phyloP scores from a whole-genome alignment of 2,329 filamentous ascomycete genomes.

The Neoscytalidium dimidiatum region DNA sequence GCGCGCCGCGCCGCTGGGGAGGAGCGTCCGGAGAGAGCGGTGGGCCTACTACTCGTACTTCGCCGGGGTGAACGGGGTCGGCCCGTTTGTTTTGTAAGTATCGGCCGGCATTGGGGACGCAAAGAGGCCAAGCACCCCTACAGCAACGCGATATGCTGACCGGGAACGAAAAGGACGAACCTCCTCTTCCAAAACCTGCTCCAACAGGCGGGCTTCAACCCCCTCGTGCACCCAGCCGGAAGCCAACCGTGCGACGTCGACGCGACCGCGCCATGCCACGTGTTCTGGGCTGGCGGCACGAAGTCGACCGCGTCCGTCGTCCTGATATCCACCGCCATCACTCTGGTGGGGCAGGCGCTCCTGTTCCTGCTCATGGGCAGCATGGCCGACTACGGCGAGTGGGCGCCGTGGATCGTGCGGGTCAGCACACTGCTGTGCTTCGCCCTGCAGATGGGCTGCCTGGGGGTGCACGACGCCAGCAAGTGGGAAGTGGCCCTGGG shows the following conservation, averaged over 20 bases:
- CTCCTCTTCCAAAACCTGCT: constrained; percentile 64
- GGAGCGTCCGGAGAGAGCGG: background rate
- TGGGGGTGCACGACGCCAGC: constrained; percentile 61
- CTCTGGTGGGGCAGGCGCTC: constrained; percentile 65
- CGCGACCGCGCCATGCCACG: constrained; percentile 21
- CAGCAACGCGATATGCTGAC: constrained; percentile 59
- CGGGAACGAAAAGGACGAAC: constrained; percentile 58
- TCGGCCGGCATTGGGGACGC: background rate
- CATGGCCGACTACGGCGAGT: constrained; percentile 65
- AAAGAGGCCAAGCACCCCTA: constrained; percentile 63
- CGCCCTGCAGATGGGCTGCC: constrained; percentile 66
- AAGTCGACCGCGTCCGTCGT: constrained; percentile 66
- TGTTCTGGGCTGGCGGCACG: constrained; percentile 21
- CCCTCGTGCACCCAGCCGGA: constrained; percentile 56
- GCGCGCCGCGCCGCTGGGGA: too few species aligned
- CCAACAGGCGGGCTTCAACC: constrained; percentile 59
- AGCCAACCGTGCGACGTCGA: constrained; percentile 43
- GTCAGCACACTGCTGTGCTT: constrained; percentile 62
- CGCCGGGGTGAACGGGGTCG: constrained; percentile 64
- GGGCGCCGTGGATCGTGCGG: constrained; percentile 64
- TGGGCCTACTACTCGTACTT: constrained; percentile 51
- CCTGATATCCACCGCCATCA: constrained; percentile 65
- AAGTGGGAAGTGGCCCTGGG: constrained; percentile 58
- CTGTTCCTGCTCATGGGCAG: constrained; percentile 55
- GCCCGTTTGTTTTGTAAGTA: constrained; percentile 55